Evolutionary conservation across 345 rosid species (phyloP).

Genomic region (Trapa incisa): DNA sequence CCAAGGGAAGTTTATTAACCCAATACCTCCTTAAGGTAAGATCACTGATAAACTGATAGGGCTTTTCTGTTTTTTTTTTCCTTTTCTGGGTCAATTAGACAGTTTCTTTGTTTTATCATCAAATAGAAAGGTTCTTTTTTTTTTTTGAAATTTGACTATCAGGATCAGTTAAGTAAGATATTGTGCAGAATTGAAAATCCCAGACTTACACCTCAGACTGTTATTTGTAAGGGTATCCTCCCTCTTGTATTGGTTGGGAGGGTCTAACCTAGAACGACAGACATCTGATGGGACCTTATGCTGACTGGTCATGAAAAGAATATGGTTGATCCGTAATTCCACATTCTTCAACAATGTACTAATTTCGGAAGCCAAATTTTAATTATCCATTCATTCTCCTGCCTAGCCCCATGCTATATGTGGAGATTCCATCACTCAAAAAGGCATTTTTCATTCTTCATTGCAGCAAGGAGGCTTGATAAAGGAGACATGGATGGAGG

Average conservation of each 20-base stretch:
- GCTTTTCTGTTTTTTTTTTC: background rate
- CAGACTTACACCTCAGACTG: background rate
- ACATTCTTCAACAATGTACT: background rate
- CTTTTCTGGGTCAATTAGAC: too few species aligned
- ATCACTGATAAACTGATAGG: background rate
- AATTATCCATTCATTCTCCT: background rate
- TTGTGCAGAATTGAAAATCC: background rate
- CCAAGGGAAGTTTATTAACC: conserved; percentile 80
- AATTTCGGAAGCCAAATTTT: conserved; percentile 2
- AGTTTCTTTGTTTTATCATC: too few species aligned
- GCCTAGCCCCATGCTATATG: background rate
- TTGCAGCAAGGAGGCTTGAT: conserved; percentile 99
- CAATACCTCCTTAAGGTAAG: conserved; percentile 91
- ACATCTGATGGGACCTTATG: background rate
- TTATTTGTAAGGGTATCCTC: background rate
- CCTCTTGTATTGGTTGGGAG: background rate
- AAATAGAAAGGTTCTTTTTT: too few species aligned
- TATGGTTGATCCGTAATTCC: background rate
- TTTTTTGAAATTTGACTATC: background rate
- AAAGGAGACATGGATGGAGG: conserved; percentile 99
- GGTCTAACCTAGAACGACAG: background rate
- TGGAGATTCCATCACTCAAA: background rate
- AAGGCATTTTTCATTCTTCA: background rate
- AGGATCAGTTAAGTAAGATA: background rate
- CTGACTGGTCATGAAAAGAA: background rate